Conservation (phyloP, 768 basidiomycete genomes). For the Naematelia encephala region DNA sequence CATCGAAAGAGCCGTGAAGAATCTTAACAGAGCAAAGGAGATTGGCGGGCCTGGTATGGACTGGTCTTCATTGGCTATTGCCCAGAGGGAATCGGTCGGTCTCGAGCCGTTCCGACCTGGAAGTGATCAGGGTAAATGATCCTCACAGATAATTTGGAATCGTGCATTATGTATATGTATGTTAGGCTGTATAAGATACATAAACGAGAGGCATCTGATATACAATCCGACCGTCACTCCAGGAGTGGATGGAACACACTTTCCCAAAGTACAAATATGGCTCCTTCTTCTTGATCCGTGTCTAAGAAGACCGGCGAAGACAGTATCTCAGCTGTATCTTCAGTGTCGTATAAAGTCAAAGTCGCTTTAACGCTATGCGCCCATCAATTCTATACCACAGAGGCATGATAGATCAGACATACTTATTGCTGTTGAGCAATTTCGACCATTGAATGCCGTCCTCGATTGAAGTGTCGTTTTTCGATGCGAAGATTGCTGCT, state of each 20-base stretch:
- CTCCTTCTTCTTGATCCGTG: not conserved
- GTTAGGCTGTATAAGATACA: no score
- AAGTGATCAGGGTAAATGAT: conserved; percentile 5
- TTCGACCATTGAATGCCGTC: not conserved
- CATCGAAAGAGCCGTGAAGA: conserved; percentile 5
- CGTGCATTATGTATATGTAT: not conserved
- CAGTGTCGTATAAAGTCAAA: not conserved
- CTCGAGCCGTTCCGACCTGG: not conserved
- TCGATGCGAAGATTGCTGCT: not conserved
- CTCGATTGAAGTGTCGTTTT: not conserved
- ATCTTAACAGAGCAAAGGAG: not conserved
- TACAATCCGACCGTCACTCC: not conserved
- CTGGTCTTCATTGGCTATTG: conserved; percentile 3
- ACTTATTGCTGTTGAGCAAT: not conserved
- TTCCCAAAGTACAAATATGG: not conserved
- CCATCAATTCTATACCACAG: not conserved
- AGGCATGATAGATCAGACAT: not conserved
- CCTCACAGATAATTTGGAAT: no score
- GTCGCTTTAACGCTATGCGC: not conserved
- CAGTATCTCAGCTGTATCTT: not conserved
- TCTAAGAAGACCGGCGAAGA: not conserved
- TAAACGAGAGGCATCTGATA: no score
- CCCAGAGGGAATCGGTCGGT: not conserved
- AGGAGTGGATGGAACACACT: not conserved
- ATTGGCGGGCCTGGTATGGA: conserved; percentile 1